Conservation (phyloP, 805 yeast species). For the Wickerhamiella siamensis region DNA sequence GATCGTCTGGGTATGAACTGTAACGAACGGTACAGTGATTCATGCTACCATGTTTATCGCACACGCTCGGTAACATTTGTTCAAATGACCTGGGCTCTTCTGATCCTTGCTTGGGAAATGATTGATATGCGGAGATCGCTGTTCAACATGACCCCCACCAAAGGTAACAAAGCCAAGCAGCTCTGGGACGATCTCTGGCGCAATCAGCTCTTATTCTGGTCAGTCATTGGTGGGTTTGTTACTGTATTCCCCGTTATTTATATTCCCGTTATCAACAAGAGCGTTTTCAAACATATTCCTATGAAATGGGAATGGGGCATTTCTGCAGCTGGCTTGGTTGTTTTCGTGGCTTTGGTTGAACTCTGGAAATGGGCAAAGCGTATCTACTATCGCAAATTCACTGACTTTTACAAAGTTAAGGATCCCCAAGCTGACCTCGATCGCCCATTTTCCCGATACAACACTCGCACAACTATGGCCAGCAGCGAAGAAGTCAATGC, state of each 20-base stretch:
- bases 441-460: slow-evolving; percentile 3
- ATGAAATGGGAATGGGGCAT: slow-evolving; percentile 75
- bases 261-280: slow-evolving; percentile 72
- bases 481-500: neutral
- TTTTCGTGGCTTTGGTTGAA: slow-evolving; percentile 51
- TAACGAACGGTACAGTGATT: slow-evolving; percentile 33
- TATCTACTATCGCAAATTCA: slow-evolving; percentile 28
- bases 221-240: slow-evolving; percentile 52
- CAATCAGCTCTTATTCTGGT: slow-evolving; percentile 71
- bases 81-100: slow-evolving; percentile 76
- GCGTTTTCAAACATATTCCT: slow-evolving; percentile 58
- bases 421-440: slow-evolving; percentile 43
- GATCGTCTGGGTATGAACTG: slow-evolving; percentile 42
- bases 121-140: slow-evolving; percentile 56
- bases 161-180: slow-evolving; percentile 45
- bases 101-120: slow-evolving; percentile 74
- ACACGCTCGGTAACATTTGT: slow-evolving; percentile 70
- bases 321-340: slow-evolving; percentile 40
- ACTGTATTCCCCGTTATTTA: slow-evolving; percentile 71
- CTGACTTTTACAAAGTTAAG: slow-evolving; percentile 28
- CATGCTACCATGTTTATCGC: slow-evolving; percentile 51
- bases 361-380: slow-evolving; percentile 56
- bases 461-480: neutral
- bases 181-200: slow-evolving; percentile 52
- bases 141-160: slow-evolving; percentile 54